A percentile compares a stretch with the other conserved stretches of the same genome.
These are phyloP conservation scores for Candida sanyaensis DNA, from an alignment of 1,139 yeast genomes.

Conservation along the genomic window DNA sequence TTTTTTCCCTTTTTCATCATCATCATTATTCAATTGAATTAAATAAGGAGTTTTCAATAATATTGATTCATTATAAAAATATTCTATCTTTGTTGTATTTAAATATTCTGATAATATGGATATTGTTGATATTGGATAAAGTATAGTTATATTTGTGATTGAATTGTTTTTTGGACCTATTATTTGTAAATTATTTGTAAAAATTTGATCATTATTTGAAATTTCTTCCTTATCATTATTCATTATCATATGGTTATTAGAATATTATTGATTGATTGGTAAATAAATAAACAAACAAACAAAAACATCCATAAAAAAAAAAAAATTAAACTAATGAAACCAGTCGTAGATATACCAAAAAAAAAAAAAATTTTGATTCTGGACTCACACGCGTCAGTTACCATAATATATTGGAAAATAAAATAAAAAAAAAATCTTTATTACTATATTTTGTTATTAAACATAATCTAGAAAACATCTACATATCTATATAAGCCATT, in stretches of 20 bases:
- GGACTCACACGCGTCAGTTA: background rate
- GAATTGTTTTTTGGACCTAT: background rate
- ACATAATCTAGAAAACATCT: slow-evolving; percentile 1
- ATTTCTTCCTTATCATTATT: background rate
- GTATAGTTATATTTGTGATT: background rate
- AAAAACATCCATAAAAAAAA: background rate
- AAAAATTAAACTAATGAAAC: background rate
- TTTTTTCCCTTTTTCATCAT: no score
- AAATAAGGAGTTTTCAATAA: background rate
- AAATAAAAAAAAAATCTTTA: no score
- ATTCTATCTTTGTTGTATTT: background rate
- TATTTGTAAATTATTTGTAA: background rate
- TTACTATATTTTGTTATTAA: no score
- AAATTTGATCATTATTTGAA: background rate
- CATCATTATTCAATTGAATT: background rate
- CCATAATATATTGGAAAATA: no score
- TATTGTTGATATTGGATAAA: slow-evolving; percentile 6
- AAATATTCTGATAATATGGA: background rate
- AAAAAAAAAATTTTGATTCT: background rate
- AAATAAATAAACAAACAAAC: no score
- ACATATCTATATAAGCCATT: slow-evolving; percentile 52
- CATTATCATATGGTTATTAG: background rate
- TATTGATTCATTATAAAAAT: background rate
- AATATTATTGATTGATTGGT: background rate
- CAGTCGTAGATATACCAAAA: background rate